Base-by-base conservation (phyloP, 306 rosid species). In the Lathyrus aphaca region DNA sequence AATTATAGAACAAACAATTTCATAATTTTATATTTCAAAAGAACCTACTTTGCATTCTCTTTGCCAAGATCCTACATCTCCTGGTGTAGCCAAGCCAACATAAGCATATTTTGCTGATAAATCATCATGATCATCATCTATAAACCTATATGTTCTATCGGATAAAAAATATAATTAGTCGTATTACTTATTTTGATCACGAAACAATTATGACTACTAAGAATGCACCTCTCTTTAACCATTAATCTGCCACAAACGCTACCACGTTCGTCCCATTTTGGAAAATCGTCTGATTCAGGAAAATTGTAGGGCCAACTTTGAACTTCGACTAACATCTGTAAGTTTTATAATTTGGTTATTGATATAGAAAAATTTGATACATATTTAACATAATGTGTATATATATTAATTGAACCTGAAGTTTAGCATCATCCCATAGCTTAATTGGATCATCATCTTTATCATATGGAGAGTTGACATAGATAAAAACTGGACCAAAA, bases 61-160 rank as follows among this genome's bases (percentile, higher is more conserved):
- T 80, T 94, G 98, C 97, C 97, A 94, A 15, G 98, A 90, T 70
- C 98, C 98, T 50, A 74, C 86, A 5, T 78, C 91, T 6, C 98
- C 98, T 0, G 89, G 96, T 45, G 88, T 72, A 71, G 98, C 96
- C 84, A 94, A 77, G 5, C 97, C 97, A 23, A 94, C 90, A 66
- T 79, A 82, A 7, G 97, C 91, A 54, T 86, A 84, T 72, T 77
- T 78, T 42, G 88, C 95, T 44, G 90, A 65, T 21, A 88, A 39
- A 38, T 39, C 14, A 11, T 73, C 83, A 35, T 77, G 81, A 40
- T 80, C 80, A 40, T 80, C 80, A 18, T 78, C 60, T 29, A 85
- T 18, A 69, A 62, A 85, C 81, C 97, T 90, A 23, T 46, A 76
- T 14, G 40, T 56, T 59, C 64, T 25, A 66, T 54, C 4, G 15